phyloP scores from a whole-genome alignment of 2,329 filamentous ascomycete genomes.

The Ceratocystis eucalypticola region DNA sequence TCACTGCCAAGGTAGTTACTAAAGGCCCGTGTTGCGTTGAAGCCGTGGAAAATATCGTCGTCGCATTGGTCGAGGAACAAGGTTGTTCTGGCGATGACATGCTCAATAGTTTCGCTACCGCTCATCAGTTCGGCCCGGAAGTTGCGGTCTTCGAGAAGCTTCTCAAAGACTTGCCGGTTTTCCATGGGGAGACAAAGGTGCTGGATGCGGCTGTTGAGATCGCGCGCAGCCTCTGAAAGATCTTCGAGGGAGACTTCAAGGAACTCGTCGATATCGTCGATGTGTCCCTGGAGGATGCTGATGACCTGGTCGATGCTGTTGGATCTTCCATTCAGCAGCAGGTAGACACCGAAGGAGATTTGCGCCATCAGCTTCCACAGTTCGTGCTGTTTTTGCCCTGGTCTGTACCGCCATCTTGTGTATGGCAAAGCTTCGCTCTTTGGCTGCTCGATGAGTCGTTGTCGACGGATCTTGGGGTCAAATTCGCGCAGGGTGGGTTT shows the following conservation, averaged over 20 bases:
- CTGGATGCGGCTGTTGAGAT: conserved; percentile 67
- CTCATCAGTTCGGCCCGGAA: conserved; percentile 73
- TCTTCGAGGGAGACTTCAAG: conserved; percentile 77
- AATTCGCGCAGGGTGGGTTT: conserved; percentile 42
- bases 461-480: conserved; percentile 49
- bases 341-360: conserved; percentile 84
- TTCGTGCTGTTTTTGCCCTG: conserved; percentile 69
- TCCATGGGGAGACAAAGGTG: conserved; percentile 71
- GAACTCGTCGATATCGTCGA: conserved; percentile 87
- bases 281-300: conserved; percentile 76
- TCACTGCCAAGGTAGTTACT: conserved; percentile 60
- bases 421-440: conserved; percentile 59
- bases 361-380: conserved; percentile 82
- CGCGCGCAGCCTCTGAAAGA: conserved; percentile 60
- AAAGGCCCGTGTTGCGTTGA: conserved; percentile 63
- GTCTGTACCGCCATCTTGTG: conserved; percentile 60
- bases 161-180: conserved; percentile 70
- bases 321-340: conserved; percentile 71
- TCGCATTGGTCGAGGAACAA: conserved; percentile 62
- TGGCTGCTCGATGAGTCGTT: conserved; percentile 52
- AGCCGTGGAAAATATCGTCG: conserved; percentile 64
- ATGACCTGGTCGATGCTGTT: conserved; percentile 83
- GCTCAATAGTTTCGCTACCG: conserved; percentile 83
- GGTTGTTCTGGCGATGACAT: conserved; percentile 70
- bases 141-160: conserved; percentile 69